Percentiles rank a stretch among this genome's conserved stretches.
Conservation (phyloP, 148 eudicot genomes). For the Chenopodium quinoa region DNA sequence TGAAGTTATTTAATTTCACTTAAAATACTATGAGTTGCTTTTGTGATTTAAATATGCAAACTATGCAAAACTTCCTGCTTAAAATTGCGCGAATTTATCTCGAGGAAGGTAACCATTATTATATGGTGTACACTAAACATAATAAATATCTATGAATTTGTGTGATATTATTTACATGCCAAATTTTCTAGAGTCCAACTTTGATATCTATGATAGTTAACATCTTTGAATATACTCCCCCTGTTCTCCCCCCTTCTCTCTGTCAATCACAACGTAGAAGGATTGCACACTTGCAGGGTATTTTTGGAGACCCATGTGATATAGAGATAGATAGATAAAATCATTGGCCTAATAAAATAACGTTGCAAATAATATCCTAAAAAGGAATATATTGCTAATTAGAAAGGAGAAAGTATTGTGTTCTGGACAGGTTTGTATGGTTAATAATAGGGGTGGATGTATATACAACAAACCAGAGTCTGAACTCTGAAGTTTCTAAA, state of each 20-base stretch:
- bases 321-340: too few relatives aligned
- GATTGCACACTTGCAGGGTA: too few relatives aligned
- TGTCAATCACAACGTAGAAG: too few relatives aligned
- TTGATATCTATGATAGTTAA: not conserved
- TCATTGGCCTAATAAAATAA: too few relatives aligned
- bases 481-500: not conserved
- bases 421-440: not conserved
- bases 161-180: not conserved
- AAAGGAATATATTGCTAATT: too few relatives aligned
- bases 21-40: not conserved
- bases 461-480: not conserved
- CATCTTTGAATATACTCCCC: not conserved
- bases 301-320: too few relatives aligned
- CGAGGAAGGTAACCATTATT: not conserved
- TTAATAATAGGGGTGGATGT: not conserved
- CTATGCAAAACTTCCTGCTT: not conserved
- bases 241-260: too few relatives aligned
- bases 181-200: not conserved
- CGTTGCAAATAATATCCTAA: too few relatives aligned
- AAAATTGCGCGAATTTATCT: not conserved
- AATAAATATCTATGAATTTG: not conserved
- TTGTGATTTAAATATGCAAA: not conserved
- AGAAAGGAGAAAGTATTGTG: not conserved
- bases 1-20: not conserved
- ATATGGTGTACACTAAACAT: not conserved